Conservation (phyloP, 1,139 yeast genomes). For the Lizanozyma gosingica region DNA sequence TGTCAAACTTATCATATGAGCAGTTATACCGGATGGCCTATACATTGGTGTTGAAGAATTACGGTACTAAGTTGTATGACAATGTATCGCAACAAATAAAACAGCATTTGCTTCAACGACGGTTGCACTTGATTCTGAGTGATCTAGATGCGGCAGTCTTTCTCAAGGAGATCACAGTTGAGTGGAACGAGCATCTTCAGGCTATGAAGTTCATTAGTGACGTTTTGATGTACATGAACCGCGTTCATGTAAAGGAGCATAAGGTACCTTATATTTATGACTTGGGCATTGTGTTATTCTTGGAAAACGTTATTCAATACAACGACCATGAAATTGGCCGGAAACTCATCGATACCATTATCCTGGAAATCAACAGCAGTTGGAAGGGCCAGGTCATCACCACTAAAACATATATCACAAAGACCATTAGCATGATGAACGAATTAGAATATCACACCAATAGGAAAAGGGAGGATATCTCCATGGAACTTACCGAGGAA, state of each 20-base stretch:
- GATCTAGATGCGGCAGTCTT: conserved; percentile 19
- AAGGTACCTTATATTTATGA: conserved; percentile 65
- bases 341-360: conserved; percentile 38
- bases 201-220: conserved; percentile 80
- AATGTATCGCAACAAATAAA: conserved; percentile 46
- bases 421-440: conserved; percentile 66
- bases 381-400: conserved; percentile 51
- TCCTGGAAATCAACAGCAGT: conserved; percentile 51
- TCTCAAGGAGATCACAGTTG: conserved; percentile 36
- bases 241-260: conserved; percentile 74
- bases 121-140: conserved; percentile 10
- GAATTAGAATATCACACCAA: conserved; percentile 14
- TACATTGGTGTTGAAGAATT: conserved; percentile 65
- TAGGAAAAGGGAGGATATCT: conserved; percentile 10
- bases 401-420: conserved; percentile 52
- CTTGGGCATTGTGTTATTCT: conserved; percentile 47
- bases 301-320: conserved; percentile 31
- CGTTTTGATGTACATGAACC: conserved; percentile 76
- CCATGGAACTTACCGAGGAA: conserved; percentile 23
- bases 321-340: conserved; percentile 44
- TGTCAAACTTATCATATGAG: conserved; percentile 73
- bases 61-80: conserved; percentile 62
- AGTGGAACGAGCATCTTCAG: conserved; percentile 71
- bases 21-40: conserved; percentile 79
- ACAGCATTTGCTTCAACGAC: conserved; percentile 34